Base-by-base conservation (phyloP, 345 rosid genomes). In the Gossypium anomalum region DNA sequence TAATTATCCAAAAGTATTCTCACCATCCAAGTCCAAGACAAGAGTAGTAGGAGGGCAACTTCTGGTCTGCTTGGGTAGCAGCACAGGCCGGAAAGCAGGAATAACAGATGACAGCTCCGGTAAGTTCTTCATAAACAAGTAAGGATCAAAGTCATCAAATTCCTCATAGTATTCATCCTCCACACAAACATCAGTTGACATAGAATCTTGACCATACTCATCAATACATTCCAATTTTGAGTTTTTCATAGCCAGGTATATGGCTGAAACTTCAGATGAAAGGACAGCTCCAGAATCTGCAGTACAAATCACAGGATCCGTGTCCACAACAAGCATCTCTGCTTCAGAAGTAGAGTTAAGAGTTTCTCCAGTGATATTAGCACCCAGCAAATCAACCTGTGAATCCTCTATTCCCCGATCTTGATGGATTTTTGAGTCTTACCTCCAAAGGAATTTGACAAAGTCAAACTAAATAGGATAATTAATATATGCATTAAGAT, bases 1-100 rank as follows among this genome's bases (percentile, higher is more conserved):
- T 45, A 64, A 29, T 27, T n/a, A 60, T 22, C 47, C 9, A 27
- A 60, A 51, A 20, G 76, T 49, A 72, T 73, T n/a, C 85, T 84
- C 84, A 96, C 99, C 99, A 71, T 96, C 99, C 75, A 96, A 87
- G 82, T 96, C 99, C 71, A 96, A 79, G 77, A 96, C 99, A 55
- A 96, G 97, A 73, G 98, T 90, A 48, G 90, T 90, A 62, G 93
- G 83, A 62, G 97, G 98, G 74, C 99, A 93, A 85, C 99, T 96
- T 78, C 98, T 90, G 19, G 99, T 93, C 85, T 92, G 97, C 83
- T 87, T 93, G 48, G 97, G 99, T 53, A 93, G 92, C 78, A 93
- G 83, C 73, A 89, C 76, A 4, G 89, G 95, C 69, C 98, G 93
- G 78, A 96, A 90, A 66, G 92, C 87, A 15, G 98, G 97, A 59